Base-by-base conservation (phyloP, 148 eudicot species). In the Arbutus unedo region DNA sequence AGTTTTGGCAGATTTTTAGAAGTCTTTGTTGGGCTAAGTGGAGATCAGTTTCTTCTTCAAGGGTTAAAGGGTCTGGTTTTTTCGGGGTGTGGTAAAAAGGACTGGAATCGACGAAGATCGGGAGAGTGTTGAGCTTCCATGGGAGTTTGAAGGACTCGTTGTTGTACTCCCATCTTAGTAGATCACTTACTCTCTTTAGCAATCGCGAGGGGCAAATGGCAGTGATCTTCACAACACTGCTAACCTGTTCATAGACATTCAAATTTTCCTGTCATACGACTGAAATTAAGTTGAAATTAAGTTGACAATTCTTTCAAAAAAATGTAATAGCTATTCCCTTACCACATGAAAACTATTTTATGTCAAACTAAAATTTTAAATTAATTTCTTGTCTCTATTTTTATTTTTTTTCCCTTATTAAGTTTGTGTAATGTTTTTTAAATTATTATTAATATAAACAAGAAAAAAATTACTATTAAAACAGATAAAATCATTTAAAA, bases 201-300 rank as follows among this genome's bases (percentile, higher is more conserved):
- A 96, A 79, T 15, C 60, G 21, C 4, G 87, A 80, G 0, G 95
- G 94, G 74, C 91, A 90, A 80, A 96, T 93, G 78, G 99, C 97
- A 41, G 96, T 92, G 73, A 96, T 90, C 91, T 96, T 96, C 84
- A 91, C 91, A 67, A 91, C 91, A 82, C 87, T 92, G 86, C 99
- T 96, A 4, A 93, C 95, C 98, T 96, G 89, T 74, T 60, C 23
- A 66, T 25, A 66, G 71, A 25, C 71, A 25, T 43, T 43, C n/a
- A 43, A 4, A 8, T 74, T 74, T 16, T 0, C 3, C 3, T 21
- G n/a, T 54, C 8, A 21, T 3, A 74, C n/a, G 4, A 7, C 77
- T 74, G 56, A 48, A 11, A 48, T 11, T 5, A 31, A 31, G 38
- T 31, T 41, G 43, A 43, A 13, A 38, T 43, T n/a, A n/a, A n/a